Base-by-base conservation (phyloP, 75 land plant species). In the Pinus albicaulis region DNA sequence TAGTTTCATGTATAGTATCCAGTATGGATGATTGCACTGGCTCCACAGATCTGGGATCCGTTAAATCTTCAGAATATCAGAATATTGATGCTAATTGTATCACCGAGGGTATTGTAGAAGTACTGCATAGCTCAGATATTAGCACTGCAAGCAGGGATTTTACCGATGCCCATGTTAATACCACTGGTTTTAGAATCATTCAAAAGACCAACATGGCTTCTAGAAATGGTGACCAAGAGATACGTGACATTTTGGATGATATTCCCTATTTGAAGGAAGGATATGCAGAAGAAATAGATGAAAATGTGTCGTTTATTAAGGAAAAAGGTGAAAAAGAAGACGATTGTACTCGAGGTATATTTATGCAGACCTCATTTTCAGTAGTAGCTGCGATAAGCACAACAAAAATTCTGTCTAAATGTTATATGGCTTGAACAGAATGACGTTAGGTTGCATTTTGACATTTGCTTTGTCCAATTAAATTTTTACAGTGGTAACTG, bases 21-120 rank as follows among this genome's bases (percentile, higher is more conserved):
- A 66, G 44, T 66, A 66, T 66, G 44, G 44, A 66, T 36, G 48
- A 66, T 66, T 36, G 44, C 70, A 66, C 20, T 20, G 70, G 38
- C 7, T 66, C 23, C 70, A 12, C n/a, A 66, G 20, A 19, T 14
- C 70, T 38, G 48, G 70, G 36, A n/a, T 38, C 11, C 38, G 23
- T 36, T 19, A 36, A 66, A 15, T 20, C 70, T 19, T 63, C 17
- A 36, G 66, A 63, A 5, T 15, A 63, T 31, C 26, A 63, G 28
- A 66, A 19, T 66, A 36, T 5, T 34, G 70, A 66, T 19, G 38
- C 70, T 20, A 19, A 7, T 66, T 48, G 53, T 48, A 11, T 48
- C 53, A 10, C 2, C 53, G 22, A 66, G 20, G 14, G 22, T 66
- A 38, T 19, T 66, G 20, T 7, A 19, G 38, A n/a, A 34, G 70